Base-by-base conservation (phyloP, 1,139 yeast species). In the Debaryomyces subglobosus region DNA sequence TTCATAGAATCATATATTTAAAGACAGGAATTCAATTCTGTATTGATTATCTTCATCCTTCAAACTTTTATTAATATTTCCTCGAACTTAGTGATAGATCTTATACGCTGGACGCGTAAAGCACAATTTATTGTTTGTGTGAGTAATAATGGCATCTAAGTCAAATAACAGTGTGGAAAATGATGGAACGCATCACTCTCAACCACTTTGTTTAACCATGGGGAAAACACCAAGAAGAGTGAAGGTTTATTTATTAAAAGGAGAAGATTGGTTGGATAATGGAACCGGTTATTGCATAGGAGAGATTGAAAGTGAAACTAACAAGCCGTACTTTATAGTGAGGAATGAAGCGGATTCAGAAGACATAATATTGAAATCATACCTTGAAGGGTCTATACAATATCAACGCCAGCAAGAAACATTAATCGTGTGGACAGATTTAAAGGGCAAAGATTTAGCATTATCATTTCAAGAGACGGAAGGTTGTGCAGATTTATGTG, bases 361-460 rank as follows among this genome's bases (percentile, higher is more conserved):
- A 3, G 84, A 85, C 32, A 70, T 84, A 16, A 71, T 94, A 25
- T 71, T 94, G 45, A 79, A 81, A 59, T 82, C 94, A 7, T 76
- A 68, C 49, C 76, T 94, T 21, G 84, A 82, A 57, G 96, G 96
- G 0, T 70, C 81, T 30, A 86, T 85, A 2, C 96, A 89, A 59
- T 92, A 88, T 63, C 98, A 92, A 64, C 79, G 96, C 59, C 97
- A 92, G 62, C 98, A 94, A 63, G 97, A 91, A 53, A 91, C 97
- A 0, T 72, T 94, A 45, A 89, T 94, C 18, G 97, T 94, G 18
- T 94, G 99, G 98, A 89, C 96, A 5, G 96, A 90, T 61, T 66
- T 75, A 7, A 76, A 80, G 18, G 94, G 94, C 3, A 81, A 81
- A 50, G 97, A 91, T 64, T 81, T 91, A 56, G 98, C 98, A 4